Base-by-base conservation (phyloP, 805 yeast genomes). In the Torulaspora gathmanii region DNA sequence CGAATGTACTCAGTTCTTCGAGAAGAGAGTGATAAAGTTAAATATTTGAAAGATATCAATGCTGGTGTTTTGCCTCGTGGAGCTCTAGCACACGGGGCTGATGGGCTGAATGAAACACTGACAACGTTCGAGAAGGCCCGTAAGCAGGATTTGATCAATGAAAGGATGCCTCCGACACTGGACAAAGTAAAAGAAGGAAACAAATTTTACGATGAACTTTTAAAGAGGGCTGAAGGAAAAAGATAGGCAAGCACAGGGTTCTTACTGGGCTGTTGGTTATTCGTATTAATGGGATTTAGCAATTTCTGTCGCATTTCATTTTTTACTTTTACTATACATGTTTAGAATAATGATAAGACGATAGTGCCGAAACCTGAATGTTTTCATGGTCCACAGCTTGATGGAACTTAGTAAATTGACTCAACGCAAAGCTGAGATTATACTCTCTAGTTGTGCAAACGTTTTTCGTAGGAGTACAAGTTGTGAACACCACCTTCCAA, bases 401-500 rank as follows among this genome's bases (percentile, higher is more conserved):
- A 29, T 29, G 33, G 15, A 13, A n/a, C 15, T 7, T 17, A 3
- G 33, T n/a, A 12, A n/a, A 13, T 11, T 8, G 33, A 29, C 16
- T 13, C 13, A 13, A 29, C 33, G 7, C 13, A 13, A 29, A 5
- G 15, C 33, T 16, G 10, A 29, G 17, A 29, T 13, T 16, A 28
- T 7, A 22, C 33, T 43, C 26, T 44, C 63, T 79, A 88, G 67
- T 87, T 88, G 78, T 89, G 95, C 67, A 93, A 77, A 73, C 96
- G 88, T 81, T 93, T 93, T 75, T 93, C 99, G 69, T 86, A 93
- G 48, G 97, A 90, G 78, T 88, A 88, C 71, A 93, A 80, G 65
- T 95, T 90, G 72, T 88, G 86, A 52, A 93, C 91, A 71, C 98
- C 98, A 77, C 99, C 99, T 75, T 93, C 99, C 56, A 89, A 77